Evolutionary conservation across 1,284 basidiomycete species (phyloP).

Genomic region (Cryptococcus wingfieldii): DNA sequence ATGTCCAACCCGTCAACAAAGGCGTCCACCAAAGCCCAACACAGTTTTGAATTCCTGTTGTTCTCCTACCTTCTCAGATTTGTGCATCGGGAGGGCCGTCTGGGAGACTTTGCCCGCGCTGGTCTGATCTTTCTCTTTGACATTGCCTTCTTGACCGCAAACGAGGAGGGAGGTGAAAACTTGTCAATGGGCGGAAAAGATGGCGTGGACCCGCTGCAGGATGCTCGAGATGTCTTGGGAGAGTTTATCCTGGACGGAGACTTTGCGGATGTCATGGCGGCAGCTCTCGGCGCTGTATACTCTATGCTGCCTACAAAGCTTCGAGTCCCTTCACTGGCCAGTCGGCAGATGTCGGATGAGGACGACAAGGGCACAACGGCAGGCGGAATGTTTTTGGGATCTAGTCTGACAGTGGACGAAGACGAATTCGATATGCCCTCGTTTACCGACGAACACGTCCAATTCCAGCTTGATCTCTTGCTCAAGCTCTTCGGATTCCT

Average conservation of each 20-base stretch:
- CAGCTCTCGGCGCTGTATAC: conserved; percentile 84
- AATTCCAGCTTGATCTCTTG: conserved; percentile 75
- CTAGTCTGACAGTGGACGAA: conserved; percentile 30
- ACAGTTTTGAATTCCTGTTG: conserved; percentile 81
- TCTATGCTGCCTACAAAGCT: conserved; percentile 85
- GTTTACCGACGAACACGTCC: conserved; percentile 71
- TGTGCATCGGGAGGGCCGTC: conserved; percentile 87
- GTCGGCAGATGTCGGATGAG: conserved; percentile 54
- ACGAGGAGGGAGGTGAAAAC: conserved; percentile 32
- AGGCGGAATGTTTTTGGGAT: conserved; percentile 51
- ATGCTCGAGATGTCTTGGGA: conserved; percentile 76
- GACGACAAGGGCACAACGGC: conserved; percentile 59
- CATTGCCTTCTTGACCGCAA: conserved; percentile 67
- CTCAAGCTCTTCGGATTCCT: conserved; percentile 86
- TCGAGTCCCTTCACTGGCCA: conserved; percentile 49
- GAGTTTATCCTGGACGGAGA: conserved; percentile 94
- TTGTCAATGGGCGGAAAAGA: conserved; percentile 21
- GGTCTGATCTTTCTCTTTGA: conserved; percentile 90
- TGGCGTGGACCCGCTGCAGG: conserved; percentile 63
- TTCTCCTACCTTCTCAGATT: conserved; percentile 95
- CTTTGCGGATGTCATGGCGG: conserved; percentile 88
- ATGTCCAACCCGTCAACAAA: conserved; percentile 34
- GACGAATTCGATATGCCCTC: conserved; percentile 33
- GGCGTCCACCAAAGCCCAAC: conserved; percentile 11
- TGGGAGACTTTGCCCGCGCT: conserved; percentile 88